These are phyloP conservation scores for Cladosporium colombiae DNA, from an alignment of 2,329 filamentous ascomycete genomes.

Conservation along the genomic window DNA sequence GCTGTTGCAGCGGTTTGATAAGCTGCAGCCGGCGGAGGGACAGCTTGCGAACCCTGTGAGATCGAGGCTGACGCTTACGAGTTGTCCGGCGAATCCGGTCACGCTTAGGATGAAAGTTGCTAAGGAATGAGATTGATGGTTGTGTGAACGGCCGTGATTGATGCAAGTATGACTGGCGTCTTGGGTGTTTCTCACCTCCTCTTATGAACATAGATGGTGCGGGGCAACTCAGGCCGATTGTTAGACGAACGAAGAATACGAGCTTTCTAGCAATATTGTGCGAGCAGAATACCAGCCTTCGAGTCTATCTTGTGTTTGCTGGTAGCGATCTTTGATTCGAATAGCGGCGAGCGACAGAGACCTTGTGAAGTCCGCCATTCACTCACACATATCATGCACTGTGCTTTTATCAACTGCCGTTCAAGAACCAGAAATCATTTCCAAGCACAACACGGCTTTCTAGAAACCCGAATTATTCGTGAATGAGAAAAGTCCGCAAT, in stretches of 20 bases:
- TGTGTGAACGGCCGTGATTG: neutral
- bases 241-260: neutral
- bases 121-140: conserved; percentile 16
- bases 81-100: conserved; percentile 30
- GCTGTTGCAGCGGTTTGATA: conserved; percentile 36
- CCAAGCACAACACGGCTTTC: no score
- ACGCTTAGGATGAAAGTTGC: conserved; percentile 32
- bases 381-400: no score
- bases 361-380: no score
- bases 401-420: no score
- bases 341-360: no score
- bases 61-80: conserved; percentile 34
- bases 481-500: neutral
- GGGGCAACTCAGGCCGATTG: neutral
- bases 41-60: conserved; percentile 26
- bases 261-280: neutral
- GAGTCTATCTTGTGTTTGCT: no score
- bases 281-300: neutral
- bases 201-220: neutral
- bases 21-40: conserved; percentile 29
- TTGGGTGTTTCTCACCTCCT: neutral
- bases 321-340: no score
- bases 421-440: no score
- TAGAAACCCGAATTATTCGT: neutral
- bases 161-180: neutral